Base-by-base conservation (phyloP, 2,329 filamentous ascomycete species). In the Fusarium sambucinum region DNA sequence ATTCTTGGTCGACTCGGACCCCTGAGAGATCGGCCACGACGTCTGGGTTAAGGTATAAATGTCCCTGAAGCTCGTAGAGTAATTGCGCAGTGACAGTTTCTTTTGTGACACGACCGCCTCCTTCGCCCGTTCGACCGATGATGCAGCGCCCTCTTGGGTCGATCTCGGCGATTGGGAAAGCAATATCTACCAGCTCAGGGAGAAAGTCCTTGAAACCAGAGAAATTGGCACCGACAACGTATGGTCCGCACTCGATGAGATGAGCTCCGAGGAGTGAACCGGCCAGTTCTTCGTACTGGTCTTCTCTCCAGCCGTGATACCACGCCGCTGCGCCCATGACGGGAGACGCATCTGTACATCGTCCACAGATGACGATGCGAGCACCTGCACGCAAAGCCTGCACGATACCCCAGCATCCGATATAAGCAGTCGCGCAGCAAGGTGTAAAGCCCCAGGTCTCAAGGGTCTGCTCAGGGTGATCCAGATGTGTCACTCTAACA, bases 241-340 rank as follows among this genome's bases (percentile, higher is more conserved):
- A 88, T 1, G 82, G 78, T 0, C 80, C 81, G 67, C 85, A 87
- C 68, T 87, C 85, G 40, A 87, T 86, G 8, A 87, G 71, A 72
- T 87, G 84, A 2, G 83, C 85, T 1, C 84, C 84, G 6, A 87
- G 73, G 0, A 87, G 71, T 0, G 84, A 77, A 0, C 83, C 82
- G 0, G 86, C 86, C 6, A 89, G 77, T 19, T 77, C 69, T 59
- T 88, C 81, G 21, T 82, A 85, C 25, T 83, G 79, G 0, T 77
- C 79, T 17, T 82, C 79, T 1, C 65, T 61, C 87, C 86, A 89
- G 2, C 78, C 76, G 54, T 88, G 81, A 82, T 85, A 89, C 77
- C 80, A 88, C 70, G 82, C 83, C 0, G 86, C 86, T 0, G 85
- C 84, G 0, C 83, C 86, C 59, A 88, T 86, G 0, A 87, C 84